A percentile compares a stretch with the other conserved stretches of the same genome.
phyloP scores from a whole-genome alignment of 1,139 yeast genomes.

The Saccharomycopsis hybrid region DNA sequence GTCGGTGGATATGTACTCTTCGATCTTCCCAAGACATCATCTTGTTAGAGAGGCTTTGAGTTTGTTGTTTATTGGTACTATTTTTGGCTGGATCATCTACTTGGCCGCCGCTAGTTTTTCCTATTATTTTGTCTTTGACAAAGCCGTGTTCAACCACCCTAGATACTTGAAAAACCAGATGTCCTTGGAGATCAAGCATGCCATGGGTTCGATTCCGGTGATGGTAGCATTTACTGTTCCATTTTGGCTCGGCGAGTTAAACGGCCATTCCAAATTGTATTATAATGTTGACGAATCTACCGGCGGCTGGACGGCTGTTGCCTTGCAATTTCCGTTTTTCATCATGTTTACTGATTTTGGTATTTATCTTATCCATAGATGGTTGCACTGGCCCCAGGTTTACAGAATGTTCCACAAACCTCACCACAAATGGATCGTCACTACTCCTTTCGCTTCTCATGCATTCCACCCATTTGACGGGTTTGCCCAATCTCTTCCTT shows the following conservation, averaged over 20 bases:
- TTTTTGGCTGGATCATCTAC: conserved; percentile 83
- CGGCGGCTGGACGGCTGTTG: conserved; percentile 62
- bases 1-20: conserved; percentile 48
- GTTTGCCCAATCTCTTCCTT: conserved; percentile 84
- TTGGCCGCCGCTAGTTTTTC: conserved; percentile 69
- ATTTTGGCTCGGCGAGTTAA: conserved; percentile 78
- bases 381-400: conserved; percentile 85
- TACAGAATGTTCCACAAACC: conserved; percentile 90
- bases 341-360: conserved; percentile 90
- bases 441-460: conserved; percentile 97
- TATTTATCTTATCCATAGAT: conserved; percentile 84
- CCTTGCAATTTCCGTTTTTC: conserved; percentile 67
- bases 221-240: conserved; percentile 88
- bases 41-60: conserved; percentile 63
- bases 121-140: conserved; percentile 74
- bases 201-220: conserved; percentile 72
- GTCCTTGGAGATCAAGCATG: conserved; percentile 71
- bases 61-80: conserved; percentile 61
- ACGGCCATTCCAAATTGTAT: conserved; percentile 77
- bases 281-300: conserved; percentile 54
- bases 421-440: conserved; percentile 99
- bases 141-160: conserved; percentile 88
- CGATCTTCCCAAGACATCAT: conserved; percentile 66
- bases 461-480: conserved; percentile 99
- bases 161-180: conserved; percentile 91